phyloP scores from a whole-genome alignment of 257 asterid genomes.

The Eucommia ulmoides region DNA sequence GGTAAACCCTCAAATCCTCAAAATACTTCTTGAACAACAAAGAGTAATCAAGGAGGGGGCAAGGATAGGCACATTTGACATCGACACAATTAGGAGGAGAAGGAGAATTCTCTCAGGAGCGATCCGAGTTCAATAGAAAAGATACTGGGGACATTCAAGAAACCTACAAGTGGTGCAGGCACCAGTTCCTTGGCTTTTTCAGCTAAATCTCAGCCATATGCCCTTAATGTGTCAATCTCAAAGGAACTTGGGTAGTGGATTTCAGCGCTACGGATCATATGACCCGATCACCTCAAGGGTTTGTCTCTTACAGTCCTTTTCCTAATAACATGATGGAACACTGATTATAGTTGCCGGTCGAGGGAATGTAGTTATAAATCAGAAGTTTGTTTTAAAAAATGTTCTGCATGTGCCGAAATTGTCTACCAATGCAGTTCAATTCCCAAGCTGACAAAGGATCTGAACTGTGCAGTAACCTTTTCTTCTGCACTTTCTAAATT shows the following conservation, averaged over 20 bases:
- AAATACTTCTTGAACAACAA: not conserved
- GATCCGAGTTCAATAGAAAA: not conserved
- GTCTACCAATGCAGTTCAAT: not conserved
- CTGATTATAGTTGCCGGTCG: not conserved
- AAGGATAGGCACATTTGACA: not conserved
- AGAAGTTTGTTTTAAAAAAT: too few relatives aligned
- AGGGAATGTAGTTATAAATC: not conserved
- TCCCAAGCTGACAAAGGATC: not conserved
- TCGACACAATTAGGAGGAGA: not conserved
- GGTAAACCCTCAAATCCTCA: not conserved
- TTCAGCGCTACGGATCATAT: not conserved
- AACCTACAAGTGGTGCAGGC: too few relatives aligned
- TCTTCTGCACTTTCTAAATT: not conserved
- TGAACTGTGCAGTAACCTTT: not conserved
- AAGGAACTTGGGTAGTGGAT: not conserved
- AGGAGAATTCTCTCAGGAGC: not conserved
- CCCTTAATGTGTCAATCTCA: too few relatives aligned
- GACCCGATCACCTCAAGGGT: not conserved
- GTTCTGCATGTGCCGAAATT: not conserved
- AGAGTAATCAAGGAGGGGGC: not conserved
- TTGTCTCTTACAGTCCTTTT: not conserved
- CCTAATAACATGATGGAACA: not conserved
- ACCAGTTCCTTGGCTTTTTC: not conserved
- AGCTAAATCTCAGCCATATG: too few relatives aligned
- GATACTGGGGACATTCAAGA: too few relatives aligned